Evolutionary conservation across 441 rosid genomes (phyloP).

Genomic region (Isatis lusitanica): DNA sequence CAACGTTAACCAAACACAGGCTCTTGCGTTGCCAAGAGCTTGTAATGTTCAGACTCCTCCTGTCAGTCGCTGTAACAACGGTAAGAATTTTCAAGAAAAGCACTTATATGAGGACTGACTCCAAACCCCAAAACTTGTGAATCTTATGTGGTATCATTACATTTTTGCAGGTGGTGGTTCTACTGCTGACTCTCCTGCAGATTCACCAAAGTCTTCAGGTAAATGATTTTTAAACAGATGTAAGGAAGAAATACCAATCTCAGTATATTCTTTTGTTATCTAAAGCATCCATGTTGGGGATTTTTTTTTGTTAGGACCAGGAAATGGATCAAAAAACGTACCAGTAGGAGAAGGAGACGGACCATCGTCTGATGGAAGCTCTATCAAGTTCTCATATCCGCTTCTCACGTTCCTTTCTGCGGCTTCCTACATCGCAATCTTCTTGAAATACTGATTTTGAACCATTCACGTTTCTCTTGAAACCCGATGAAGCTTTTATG

Average conservation of each 20-base stretch:
- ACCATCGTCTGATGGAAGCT: constrained; percentile 62
- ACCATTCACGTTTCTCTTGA: neutral
- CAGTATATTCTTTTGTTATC: neutral
- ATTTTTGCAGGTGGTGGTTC: constrained; percentile 63
- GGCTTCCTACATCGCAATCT: constrained; percentile 51
- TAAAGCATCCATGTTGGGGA: constrained; percentile 11
- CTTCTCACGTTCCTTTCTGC: constrained; percentile 52
- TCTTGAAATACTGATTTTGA: constrained; percentile 38
- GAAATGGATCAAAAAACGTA: constrained; percentile 60
- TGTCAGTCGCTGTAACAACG: constrained; percentile 56
- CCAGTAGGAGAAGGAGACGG: constrained; percentile 60
- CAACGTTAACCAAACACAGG: constrained; percentile 75
- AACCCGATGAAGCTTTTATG: constrained; percentile 8
- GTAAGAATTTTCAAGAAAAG: constrained; percentile 42
- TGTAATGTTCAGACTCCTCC: constrained; percentile 92
- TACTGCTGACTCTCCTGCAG: constrained; percentile 68
- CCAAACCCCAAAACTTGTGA: neutral
- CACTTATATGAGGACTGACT: neutral
- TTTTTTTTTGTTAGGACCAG: constrained; percentile 26
- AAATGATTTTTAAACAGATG: neutral
- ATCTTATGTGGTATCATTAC: neutral
- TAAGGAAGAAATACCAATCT: neutral
- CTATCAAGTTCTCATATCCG: constrained; percentile 51
- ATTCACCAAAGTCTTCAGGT: constrained; percentile 53
- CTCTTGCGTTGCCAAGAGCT: constrained; percentile 67